Conservation (phyloP, 1,284 basidiomycete species). For the Trichosporon sp. region DNA sequence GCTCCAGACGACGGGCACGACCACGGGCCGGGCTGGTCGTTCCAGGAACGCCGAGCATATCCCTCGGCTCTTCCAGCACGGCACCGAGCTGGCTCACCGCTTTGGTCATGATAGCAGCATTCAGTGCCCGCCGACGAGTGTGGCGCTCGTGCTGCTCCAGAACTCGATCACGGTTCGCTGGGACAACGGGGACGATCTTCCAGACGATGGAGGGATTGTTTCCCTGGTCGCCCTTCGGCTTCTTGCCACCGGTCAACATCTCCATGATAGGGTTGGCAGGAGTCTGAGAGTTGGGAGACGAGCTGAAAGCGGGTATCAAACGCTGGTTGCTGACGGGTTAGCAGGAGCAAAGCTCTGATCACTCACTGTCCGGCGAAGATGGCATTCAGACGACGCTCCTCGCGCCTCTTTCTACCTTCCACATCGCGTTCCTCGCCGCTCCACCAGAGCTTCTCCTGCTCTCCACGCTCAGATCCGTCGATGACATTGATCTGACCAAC, state of each 20-base stretch:
- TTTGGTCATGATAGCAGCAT: constrained; percentile 48
- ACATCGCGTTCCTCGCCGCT: constrained; percentile 38
- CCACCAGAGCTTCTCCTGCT: constrained; percentile 35
- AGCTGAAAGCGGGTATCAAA: constrained; percentile 16
- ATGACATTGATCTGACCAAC: constrained; percentile 20
- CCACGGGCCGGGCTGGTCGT: constrained; percentile 61
- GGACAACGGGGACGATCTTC: constrained; percentile 64
- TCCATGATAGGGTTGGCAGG: constrained; percentile 15
- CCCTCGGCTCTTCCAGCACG: constrained; percentile 52
- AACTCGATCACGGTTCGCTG: constrained; percentile 57
- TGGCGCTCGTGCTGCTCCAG: constrained; percentile 61
- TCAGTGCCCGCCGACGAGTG: constrained; percentile 54
- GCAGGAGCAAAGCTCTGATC: too few relatives aligned
- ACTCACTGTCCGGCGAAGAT: constrained; percentile 25
- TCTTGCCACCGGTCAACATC: constrained; percentile 13
- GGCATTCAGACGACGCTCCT: constrained; percentile 27
- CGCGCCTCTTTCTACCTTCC: constrained; percentile 25
- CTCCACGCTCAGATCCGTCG: constrained; percentile 14
- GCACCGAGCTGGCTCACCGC: constrained; percentile 71
- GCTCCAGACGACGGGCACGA: constrained; percentile 63
- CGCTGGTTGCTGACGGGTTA: constrained; percentile 14
- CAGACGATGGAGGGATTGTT: constrained; percentile 18
- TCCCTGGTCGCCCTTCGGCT: constrained; percentile 12
- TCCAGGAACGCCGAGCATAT: constrained; percentile 20
- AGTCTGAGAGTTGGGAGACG: not conserved